Evolutionary conservation across 2,329 filamentous ascomycete genomes (phyloP).

Genomic region (Sporothrix pallida): DNA sequence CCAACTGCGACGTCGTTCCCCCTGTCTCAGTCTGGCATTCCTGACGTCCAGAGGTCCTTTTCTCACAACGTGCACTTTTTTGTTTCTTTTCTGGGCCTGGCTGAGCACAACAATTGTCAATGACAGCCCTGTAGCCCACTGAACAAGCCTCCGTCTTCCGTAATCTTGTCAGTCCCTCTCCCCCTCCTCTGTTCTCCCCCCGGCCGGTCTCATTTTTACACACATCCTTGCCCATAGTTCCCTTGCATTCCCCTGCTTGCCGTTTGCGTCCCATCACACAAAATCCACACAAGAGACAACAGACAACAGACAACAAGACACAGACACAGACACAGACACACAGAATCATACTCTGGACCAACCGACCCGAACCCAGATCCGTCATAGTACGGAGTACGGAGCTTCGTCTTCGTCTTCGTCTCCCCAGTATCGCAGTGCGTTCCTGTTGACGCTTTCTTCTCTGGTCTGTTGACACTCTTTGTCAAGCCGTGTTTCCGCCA

Average conservation of each 20-base stretch:
- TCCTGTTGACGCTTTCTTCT: background rate
- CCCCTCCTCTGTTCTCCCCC: background rate
- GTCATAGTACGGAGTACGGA: constrained; percentile 2
- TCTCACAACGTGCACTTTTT: background rate
- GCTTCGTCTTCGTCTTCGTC: background rate
- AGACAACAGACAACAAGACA: background rate
- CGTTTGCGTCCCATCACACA: background rate
- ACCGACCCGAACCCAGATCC: background rate
- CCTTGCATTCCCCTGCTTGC: constrained; percentile 20
- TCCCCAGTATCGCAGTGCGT: constrained; percentile 2
- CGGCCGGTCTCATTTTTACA: background rate
- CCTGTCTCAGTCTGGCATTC: constrained; percentile 23
- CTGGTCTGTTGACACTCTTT: no score
- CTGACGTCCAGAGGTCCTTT: background rate
- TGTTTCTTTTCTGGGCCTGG: background rate
- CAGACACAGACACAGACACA: background rate
- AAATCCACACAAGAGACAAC: background rate
- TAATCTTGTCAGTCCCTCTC: background rate
- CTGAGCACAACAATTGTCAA: constrained; percentile 10
- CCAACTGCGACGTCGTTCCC: constrained; percentile 5
- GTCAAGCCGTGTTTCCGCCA: background rate
- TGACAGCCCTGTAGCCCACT: background rate
- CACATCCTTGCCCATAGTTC: background rate
- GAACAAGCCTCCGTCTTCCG: constrained; percentile 18
- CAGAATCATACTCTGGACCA: background rate